Evolutionary conservation across 1,284 basidiomycete genomes (phyloP).

Genomic region (Naganishia sp.): DNA sequence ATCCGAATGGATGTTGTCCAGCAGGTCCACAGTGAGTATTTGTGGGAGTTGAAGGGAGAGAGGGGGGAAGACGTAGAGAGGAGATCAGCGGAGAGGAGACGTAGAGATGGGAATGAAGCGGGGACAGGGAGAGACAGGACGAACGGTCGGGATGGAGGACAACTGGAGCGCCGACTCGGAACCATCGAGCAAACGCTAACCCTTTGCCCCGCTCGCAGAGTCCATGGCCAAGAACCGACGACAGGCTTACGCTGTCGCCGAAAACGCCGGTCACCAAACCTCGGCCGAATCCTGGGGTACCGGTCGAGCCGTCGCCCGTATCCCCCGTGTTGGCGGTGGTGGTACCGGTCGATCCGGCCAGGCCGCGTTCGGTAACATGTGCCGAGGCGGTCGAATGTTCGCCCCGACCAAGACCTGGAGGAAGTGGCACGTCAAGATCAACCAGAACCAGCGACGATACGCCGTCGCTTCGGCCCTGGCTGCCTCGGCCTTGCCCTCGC

Average conservation of each 20-base stretch:
- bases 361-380: conserved; percentile 99
- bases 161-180: not conserved
- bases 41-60: not conserved
- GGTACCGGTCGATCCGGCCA: conserved; percentile 98
- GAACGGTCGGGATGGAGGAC: not conserved
- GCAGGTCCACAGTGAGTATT: conserved; percentile 94
- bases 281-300: conserved; percentile 97
- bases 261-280: conserved; percentile 99
- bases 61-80: not conserved
- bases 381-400: conserved; percentile 99
- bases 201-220: conserved; percentile 60
- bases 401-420: conserved; percentile 99
- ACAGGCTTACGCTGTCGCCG: conserved; percentile 94
- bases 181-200: not conserved
- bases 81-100: not conserved
- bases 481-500: conserved; percentile 94
- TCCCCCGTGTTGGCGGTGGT: conserved; percentile 98
- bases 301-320: conserved; percentile 99
- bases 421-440: conserved; percentile 97
- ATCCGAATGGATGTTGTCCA: conserved; percentile 98
- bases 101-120: conserved; percentile 1
- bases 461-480: conserved; percentile 97
- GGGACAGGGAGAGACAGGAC: not conserved
- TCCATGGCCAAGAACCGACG: conserved; percentile 98
- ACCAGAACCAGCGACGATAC: conserved; percentile 99